Evolutionary conservation across 192 early-diverging fungal species (phyloP), one percentile per base, ranked within the genome.

Genomic region (Chytriomyces confervae): DNA sequence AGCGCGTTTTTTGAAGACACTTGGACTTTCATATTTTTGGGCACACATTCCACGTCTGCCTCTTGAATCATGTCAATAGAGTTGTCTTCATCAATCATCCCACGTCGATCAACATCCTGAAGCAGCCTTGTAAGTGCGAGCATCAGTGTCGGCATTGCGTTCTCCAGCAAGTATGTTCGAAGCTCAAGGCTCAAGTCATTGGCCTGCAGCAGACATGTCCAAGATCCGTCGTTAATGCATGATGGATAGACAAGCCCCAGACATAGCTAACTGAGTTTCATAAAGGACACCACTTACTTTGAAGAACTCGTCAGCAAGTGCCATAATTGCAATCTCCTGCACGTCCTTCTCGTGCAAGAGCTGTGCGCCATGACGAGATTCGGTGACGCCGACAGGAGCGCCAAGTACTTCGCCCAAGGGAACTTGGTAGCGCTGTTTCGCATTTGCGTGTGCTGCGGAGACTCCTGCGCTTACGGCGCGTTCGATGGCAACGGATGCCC

Each of bases 121-220:
- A 89, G 60, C 13, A 89, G 76, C 64, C 80, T 81, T 51, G 87
- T 86, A 24, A 89, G 62, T 5, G 83, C 85, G 11, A 84, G 70
- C n/a, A 87, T 65, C 36, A 83, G 70, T 3, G 88, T 80, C 13
- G 88, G 85, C 13, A 89, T 72, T 2, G 84, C 81, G 0, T 85
- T 86, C 61, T 86, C 84, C 16, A 89, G 72, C 57, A 89, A 68
- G 69, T 89, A 87, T 1, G 84, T 74, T 44, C 88, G 77, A 24
- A 81, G 23, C 48, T 86, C 84, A 7, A 89, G 62, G 53, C 69
- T 75, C 23, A 83, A 20, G 29, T 89, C 87, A 4, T 80, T 68
- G 7, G 82, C 77, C 66, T 84, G 66, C 18, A 80, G 49, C n/a
- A 47, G 45, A n/a, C 18, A 72, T 44, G 45, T 29, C n/a, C 47